Evolutionary conservation across 192 early-diverging fungal species (phyloP).

Genomic region (Linnemannia elongata): DNA sequence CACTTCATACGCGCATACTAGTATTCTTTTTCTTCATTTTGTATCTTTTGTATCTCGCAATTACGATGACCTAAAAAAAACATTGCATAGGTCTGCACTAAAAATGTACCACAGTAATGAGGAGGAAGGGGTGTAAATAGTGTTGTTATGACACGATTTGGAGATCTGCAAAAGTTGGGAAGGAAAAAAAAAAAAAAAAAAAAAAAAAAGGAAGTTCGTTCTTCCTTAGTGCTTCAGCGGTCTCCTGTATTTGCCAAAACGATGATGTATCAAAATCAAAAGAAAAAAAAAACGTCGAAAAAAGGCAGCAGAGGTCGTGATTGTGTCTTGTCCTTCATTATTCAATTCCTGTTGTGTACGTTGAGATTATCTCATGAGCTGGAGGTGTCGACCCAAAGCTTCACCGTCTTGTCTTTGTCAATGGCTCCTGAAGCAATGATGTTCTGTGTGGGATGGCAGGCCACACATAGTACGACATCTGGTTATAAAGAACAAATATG

Average conservation of each 20-base stretch:
- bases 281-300: neutral
- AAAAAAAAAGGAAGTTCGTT: too few relatives aligned
- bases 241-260: neutral
- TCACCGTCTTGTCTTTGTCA: slow-evolving; percentile 90
- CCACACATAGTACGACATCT: slow-evolving; percentile 93
- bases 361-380: slow-evolving; percentile 35
- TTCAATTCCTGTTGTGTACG: neutral
- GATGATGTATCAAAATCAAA: neutral
- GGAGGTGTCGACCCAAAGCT: slow-evolving; percentile 81
- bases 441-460: slow-evolving; percentile 93
- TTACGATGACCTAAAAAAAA: too few relatives aligned
- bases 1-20: too few relatives aligned
- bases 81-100: too few relatives aligned
- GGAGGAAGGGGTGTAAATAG: too few relatives aligned
- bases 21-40: too few relatives aligned
- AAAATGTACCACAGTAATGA: too few relatives aligned
- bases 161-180: too few relatives aligned
- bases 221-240: too few relatives aligned
- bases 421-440: slow-evolving; percentile 97
- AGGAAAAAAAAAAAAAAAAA: too few relatives aligned
- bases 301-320: neutral
- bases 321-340: neutral
- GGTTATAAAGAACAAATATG: slow-evolving; percentile 62
- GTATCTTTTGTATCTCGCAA: too few relatives aligned
- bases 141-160: too few relatives aligned